phyloP scores from a whole-genome alignment of 176 grass and related monocot genomes.

The Poa annua region DNA sequence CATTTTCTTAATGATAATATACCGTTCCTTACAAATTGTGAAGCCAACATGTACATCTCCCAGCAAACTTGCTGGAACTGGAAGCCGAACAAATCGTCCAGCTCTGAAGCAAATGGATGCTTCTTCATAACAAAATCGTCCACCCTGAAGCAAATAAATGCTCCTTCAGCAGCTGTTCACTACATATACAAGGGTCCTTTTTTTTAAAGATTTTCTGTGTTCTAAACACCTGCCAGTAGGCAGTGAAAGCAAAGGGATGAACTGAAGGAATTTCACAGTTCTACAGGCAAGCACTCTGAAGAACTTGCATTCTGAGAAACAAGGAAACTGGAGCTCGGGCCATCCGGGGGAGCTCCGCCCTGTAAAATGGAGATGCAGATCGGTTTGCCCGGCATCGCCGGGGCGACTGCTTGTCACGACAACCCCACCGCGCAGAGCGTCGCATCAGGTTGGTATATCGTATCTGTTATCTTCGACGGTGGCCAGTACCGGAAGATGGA shows the following conservation, averaged over 20 bases:
- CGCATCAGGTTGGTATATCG: conserved; percentile 40
- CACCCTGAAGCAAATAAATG: neutral
- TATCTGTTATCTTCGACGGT: conserved; percentile 84
- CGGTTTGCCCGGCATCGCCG: neutral
- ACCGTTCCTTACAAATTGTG: neutral
- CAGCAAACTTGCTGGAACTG: neutral
- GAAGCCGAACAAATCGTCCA: neutral
- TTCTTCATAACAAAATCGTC: conserved; percentile 13
- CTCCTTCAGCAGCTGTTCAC: conserved; percentile 28
- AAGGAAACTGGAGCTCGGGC: conserved; percentile 24
- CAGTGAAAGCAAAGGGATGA: conserved; percentile 35
- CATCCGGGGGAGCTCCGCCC: conserved; percentile 23
- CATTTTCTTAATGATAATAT: neutral
- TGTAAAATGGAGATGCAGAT: neutral
- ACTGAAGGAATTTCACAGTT: conserved; percentile 32
- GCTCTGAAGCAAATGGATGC: conserved; percentile 7
- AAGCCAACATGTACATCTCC: neutral
- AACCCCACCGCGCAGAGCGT: neutral
- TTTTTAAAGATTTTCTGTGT: neutral
- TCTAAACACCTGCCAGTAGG: too few relatives aligned
- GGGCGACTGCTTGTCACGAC: conserved; percentile 13
- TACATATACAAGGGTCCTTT: neutral
- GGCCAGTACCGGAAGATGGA: conserved; percentile 95
- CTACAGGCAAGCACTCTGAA: conserved; percentile 1
- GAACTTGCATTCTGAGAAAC: neutral